Conservation (phyloP, 2,329 filamentous ascomycete species). For the Madurella mycetomatis region DNA sequence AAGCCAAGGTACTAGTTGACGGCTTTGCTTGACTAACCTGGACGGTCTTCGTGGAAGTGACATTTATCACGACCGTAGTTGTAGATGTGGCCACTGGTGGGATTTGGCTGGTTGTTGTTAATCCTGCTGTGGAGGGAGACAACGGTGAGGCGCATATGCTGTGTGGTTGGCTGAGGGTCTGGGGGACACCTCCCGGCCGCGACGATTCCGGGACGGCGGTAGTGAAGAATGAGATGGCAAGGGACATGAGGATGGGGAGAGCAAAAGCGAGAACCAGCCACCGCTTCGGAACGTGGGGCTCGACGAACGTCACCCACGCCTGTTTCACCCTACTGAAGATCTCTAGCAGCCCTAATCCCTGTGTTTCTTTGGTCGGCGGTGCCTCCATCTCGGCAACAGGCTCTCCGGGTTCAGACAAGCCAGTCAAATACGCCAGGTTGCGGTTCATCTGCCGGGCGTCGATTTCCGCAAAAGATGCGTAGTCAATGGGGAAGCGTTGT, state of each 20-base stretch:
- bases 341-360: not conserved
- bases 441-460: slow-evolving; percentile 51
- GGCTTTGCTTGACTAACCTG: slow-evolving; percentile 27
- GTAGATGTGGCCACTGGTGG: slow-evolving; percentile 19
- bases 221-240: slow-evolving; percentile 9
- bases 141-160: slow-evolving; percentile 5
- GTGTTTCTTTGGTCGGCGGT: not conserved
- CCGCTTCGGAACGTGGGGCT: slow-evolving; percentile 2
- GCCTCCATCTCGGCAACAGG: not conserved
- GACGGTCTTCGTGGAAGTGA: slow-evolving; percentile 36
- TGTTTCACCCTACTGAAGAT: not conserved
- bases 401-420: slow-evolving; percentile 29
- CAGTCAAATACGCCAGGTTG: slow-evolving; percentile 47
- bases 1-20: slow-evolving; percentile 27
- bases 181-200: not conserved
- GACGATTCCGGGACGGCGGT: not conserved
- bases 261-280: slow-evolving; percentile 10
- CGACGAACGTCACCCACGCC: not conserved
- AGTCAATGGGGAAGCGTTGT: slow-evolving; percentile 44
- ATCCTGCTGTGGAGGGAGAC: not conserved
- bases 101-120: slow-evolving; percentile 7
- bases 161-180: not conserved
- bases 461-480: slow-evolving; percentile 46
- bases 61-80: slow-evolving; percentile 35
- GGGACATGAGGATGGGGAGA: slow-evolving; percentile 11